These are phyloP conservation scores for Paraphoma chrysanthemicola DNA, from an alignment of 2,329 filamentous ascomycete genomes.

Conservation along the genomic window DNA sequence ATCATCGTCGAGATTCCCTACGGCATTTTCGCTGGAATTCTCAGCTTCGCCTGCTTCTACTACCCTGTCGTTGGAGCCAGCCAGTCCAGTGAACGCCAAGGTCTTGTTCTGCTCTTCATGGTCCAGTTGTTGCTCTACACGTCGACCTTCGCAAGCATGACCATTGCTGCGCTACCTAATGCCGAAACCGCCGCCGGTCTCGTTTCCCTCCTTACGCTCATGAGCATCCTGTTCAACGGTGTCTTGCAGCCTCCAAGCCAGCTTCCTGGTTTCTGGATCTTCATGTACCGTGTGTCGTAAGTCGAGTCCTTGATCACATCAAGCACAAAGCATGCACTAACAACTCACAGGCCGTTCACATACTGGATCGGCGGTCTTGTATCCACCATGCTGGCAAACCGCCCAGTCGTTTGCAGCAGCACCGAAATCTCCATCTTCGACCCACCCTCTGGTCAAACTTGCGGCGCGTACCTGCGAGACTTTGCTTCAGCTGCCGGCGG, in stretches of 20 bases:
- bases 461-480: slow-evolving; percentile 52
- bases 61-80: slow-evolving; percentile 57
- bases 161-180: slow-evolving; percentile 72
- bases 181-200: slow-evolving; percentile 72
- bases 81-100: slow-evolving; percentile 56
- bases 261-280: slow-evolving; percentile 77
- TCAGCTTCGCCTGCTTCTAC: slow-evolving; percentile 73
- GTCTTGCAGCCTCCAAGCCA: slow-evolving; percentile 66
- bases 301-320: not conserved
- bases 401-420: slow-evolving; percentile 56
- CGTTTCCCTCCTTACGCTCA: slow-evolving; percentile 64
- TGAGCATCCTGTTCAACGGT: slow-evolving; percentile 55
- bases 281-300: slow-evolving; percentile 71
- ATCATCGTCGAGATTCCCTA: slow-evolving; percentile 76
- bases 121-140: slow-evolving; percentile 75
- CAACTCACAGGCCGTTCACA: slow-evolving; percentile 60
- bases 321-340: not conserved
- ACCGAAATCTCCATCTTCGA: slow-evolving; percentile 52
- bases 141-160: slow-evolving; percentile 75
- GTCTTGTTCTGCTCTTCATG: slow-evolving; percentile 68
- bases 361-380: slow-evolving; percentile 62
- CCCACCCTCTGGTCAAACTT: slow-evolving; percentile 51
- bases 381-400: slow-evolving; percentile 51
- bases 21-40: slow-evolving; percentile 65
- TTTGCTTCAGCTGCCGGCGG: slow-evolving; percentile 51